phyloP scores from a whole-genome alignment of 345 rosid species.

The Cardamine chenopodiifolia region DNA sequence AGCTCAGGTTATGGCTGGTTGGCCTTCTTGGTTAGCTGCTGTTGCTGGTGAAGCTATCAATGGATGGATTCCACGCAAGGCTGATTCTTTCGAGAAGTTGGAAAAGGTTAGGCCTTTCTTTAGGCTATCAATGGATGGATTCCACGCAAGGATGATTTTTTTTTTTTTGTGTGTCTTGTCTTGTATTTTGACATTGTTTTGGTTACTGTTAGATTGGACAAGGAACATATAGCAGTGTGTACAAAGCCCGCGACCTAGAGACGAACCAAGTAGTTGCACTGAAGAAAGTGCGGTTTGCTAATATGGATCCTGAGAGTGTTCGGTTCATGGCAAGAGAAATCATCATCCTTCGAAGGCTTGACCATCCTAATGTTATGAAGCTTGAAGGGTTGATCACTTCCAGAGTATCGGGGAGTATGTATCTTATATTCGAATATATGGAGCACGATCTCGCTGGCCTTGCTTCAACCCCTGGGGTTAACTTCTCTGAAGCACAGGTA shows the following conservation, averaged over 20 bases:
- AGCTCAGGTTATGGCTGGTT: slow-evolving; percentile 81
- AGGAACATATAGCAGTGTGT: slow-evolving; percentile 81
- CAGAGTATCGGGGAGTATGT: slow-evolving; percentile 62
- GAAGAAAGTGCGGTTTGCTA: slow-evolving; percentile 76
- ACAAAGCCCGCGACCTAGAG: slow-evolving; percentile 69
- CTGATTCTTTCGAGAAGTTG: slow-evolving; percentile 89
- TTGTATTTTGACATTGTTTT: slow-evolving; percentile 4
- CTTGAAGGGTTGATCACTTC: slow-evolving; percentile 77
- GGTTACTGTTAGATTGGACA: slow-evolving; percentile 61
- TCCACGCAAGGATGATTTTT: too few relatives aligned
- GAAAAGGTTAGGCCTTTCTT: slow-evolving; percentile 64
- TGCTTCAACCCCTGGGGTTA: slow-evolving; percentile 53
- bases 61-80: slow-evolving; percentile 92
- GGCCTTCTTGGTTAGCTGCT: slow-evolving; percentile 91
- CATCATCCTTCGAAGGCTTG: slow-evolving; percentile 61
- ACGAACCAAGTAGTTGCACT: slow-evolving; percentile 65
- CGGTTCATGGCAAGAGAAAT: slow-evolving; percentile 80
- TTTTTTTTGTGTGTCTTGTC: background rate
- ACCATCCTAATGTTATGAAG: slow-evolving; percentile 76
- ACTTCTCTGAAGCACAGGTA: slow-evolving; percentile 70
- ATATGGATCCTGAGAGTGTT: slow-evolving; percentile 75
- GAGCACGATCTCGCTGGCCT: slow-evolving; percentile 76
- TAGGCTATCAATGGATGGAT: too few relatives aligned
- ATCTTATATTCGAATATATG: slow-evolving; percentile 72
- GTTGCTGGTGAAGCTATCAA: slow-evolving; percentile 98